These are phyloP conservation scores for Nidularia sp. DNA, from an alignment of 768 basidiomycete species.

Conservation along the genomic window DNA sequence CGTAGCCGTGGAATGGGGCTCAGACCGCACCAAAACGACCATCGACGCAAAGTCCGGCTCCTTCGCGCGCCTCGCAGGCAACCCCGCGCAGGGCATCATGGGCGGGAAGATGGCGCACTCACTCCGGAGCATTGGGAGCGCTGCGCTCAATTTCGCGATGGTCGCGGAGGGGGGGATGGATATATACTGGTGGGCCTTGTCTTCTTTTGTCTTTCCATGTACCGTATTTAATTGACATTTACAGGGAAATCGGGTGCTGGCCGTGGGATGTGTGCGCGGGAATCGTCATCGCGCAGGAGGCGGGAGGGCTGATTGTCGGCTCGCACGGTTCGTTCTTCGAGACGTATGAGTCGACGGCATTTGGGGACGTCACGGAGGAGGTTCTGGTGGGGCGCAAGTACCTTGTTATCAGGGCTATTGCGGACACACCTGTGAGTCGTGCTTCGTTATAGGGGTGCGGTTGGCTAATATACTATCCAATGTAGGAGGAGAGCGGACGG, in stretches of 20 bases:
- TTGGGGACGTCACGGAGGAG: constrained; percentile 64
- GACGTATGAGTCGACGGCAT: constrained; percentile 28
- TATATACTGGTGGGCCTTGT: constrained; percentile 67
- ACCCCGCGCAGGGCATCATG: constrained; percentile 54
- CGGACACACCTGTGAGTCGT: constrained; percentile 24
- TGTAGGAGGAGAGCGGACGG: constrained; percentile 55
- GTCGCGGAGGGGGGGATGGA: constrained; percentile 90
- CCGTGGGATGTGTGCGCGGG: constrained; percentile 94
- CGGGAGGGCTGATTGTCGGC: constrained; percentile 78
- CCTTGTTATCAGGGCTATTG: constrained; percentile 69
- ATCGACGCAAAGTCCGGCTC: constrained; percentile 60
- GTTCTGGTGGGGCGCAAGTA: constrained; percentile 79
- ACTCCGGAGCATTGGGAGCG: constrained; percentile 78
- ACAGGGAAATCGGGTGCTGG: constrained; percentile 78
- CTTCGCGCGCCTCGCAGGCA: constrained; percentile 72
- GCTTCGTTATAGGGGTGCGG: too few relatives aligned
- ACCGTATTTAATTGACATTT: neutral
- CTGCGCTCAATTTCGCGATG: constrained; percentile 76
- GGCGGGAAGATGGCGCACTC: constrained; percentile 86
- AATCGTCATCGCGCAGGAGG: constrained; percentile 86
- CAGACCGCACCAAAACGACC: constrained; percentile 55
- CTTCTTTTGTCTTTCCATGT: neutral
- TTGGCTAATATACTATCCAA: too few relatives aligned
- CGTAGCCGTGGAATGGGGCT: constrained; percentile 84
- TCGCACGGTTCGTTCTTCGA: constrained; percentile 45